These are phyloP conservation scores for Paspalum notatum DNA, from an alignment of 176 grass and related monocot species.

Conservation along the genomic window DNA sequence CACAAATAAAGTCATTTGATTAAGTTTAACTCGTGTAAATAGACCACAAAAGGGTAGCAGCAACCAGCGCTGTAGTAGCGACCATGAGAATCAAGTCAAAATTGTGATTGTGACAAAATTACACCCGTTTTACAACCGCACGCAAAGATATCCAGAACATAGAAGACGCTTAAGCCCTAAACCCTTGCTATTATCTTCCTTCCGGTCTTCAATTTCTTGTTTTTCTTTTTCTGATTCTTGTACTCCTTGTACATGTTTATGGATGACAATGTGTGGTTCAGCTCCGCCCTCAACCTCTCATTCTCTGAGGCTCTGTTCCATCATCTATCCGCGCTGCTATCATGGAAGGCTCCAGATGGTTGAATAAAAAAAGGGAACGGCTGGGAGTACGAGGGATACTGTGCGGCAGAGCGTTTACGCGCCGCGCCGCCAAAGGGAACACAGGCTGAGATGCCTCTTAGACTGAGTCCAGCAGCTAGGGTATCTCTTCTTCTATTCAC, in stretches of 20 bases:
- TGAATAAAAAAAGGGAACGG: too few species aligned
- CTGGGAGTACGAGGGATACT: too few species aligned
- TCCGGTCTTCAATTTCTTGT: constrained; percentile 33
- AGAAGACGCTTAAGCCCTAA: not conserved
- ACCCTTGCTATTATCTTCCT: constrained; percentile 29
- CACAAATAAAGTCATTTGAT: too few species aligned
- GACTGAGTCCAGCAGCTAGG: too few species aligned
- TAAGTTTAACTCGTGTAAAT: too few species aligned
- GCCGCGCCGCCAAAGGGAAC: too few species aligned
- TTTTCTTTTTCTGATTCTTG: constrained; percentile 69
- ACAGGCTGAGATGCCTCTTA: constrained; percentile 60
- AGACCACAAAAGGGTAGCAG: not conserved
- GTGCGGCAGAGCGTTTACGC: too few species aligned
- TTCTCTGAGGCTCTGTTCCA: too few species aligned
- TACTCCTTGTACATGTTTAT: constrained; percentile 75
- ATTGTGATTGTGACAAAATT: not conserved
- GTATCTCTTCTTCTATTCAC: too few species aligned
- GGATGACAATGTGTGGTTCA: constrained; percentile 69
- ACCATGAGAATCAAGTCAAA: not conserved
- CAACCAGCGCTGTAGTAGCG: not conserved
- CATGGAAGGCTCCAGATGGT: too few species aligned
- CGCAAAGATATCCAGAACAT: not conserved
- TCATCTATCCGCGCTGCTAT: too few species aligned
- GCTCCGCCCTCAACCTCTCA: constrained; percentile 70
- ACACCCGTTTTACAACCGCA: not conserved